phyloP scores from a whole-genome alignment of 1,284 basidiomycete genomes.

The Puccinia coronata region DNA sequence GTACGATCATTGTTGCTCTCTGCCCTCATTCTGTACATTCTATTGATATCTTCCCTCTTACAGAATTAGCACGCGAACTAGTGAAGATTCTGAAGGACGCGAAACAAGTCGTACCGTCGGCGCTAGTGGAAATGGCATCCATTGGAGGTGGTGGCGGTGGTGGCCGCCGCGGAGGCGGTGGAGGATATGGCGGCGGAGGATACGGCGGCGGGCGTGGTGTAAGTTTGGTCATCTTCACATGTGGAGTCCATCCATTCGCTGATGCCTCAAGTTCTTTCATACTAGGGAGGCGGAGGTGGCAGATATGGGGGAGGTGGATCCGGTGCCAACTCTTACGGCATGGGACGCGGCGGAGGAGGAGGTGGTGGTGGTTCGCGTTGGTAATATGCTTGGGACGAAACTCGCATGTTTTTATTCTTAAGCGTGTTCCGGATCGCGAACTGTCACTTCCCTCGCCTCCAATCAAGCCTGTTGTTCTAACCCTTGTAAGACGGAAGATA shows the following conservation, averaged over 20 bases:
- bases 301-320: slow-evolving; percentile 59
- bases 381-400: slow-evolving; percentile 28
- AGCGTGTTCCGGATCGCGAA: not conserved
- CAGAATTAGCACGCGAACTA: slow-evolving; percentile 91
- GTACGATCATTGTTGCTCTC: slow-evolving; percentile 22
- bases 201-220: slow-evolving; percentile 57
- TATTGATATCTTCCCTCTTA: slow-evolving; percentile 59
- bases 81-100: slow-evolving; percentile 85
- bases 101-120: slow-evolving; percentile 80
- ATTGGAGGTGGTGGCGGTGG: slow-evolving; percentile 70
- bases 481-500: not conserved
- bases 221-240: not conserved
- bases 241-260: not conserved
- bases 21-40: not conserved
- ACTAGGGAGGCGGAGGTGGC: slow-evolving; percentile 54
- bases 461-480: too few species aligned
- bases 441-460: not conserved
- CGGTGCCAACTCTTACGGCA: slow-evolving; percentile 50
- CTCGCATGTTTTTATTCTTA: not conserved
- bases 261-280: not conserved
- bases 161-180: slow-evolving; percentile 59
- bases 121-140: slow-evolving; percentile 88
- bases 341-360: slow-evolving; percentile 23
- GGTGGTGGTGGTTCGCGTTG: slow-evolving; percentile 51
- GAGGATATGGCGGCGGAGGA: slow-evolving; percentile 46